Evolutionary conservation across 805 yeast genomes (phyloP), one percentile per base, ranked within the genome.

Genomic region (Cyberlindnera meyerae): DNA sequence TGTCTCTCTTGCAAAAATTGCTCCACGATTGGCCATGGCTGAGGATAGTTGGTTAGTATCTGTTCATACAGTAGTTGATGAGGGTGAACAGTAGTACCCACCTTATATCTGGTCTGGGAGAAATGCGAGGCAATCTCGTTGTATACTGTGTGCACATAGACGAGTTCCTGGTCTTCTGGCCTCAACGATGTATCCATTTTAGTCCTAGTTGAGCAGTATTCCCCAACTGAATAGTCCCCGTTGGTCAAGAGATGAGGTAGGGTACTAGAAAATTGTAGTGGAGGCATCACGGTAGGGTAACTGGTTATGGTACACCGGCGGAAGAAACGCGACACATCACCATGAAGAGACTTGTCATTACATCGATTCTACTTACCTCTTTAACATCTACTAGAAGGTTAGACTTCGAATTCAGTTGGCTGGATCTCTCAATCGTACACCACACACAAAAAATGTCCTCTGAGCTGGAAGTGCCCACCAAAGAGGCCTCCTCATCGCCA

Each of bases 11-110:
- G 54, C 30, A 93, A 61, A 54, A 82, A 93, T 42, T 69, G 59
- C 34, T 84, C 85, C 18, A 93, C 98, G 15, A 88, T 78, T 7
- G 97, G 97, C 98, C 98, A 93, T 18, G 97, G 97, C 65, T 37
- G 27, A n/a, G 8, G 27, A n/a, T 21, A 12, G 18, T 5, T 11
- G 9, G 21, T 11, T 34, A 27, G 29, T 27, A 14, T 11, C 14
- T 5, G 13, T 8, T 8, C 7, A 8, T 20, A 20, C 9, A 20
- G 9, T 9, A 8, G 22, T 4, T 14, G 12, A 18, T 8, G 5
- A 5, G 6, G 20, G 24, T 14, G 12, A 6, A 8, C 6, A 8
- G 6, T n/a, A 22, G 4, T 15, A 15, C 40, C 8, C 25, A 40
- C 41, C 12, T 84, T 90, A 62, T 89, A 93, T 32, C 98, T 62